These are phyloP conservation scores for Eimeria sp. DNA, from an alignment of 169 alveolate genomes.

Conservation along the genomic window DNA sequence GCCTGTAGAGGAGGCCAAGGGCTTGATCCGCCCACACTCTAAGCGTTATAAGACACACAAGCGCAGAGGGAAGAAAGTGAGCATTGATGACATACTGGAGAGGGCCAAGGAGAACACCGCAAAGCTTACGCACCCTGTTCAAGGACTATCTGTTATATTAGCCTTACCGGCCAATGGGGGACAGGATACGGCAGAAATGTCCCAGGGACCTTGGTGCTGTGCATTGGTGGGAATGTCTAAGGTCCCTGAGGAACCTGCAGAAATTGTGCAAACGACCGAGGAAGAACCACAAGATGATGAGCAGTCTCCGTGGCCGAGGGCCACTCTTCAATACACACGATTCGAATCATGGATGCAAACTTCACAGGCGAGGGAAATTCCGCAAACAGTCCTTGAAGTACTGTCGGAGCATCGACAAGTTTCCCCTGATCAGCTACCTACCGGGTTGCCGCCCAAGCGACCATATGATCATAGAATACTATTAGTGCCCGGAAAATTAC, in stretches of 20 bases:
- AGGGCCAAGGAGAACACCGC: no score
- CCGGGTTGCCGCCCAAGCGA: background rate
- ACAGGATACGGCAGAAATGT: no score
- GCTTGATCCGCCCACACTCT: background rate
- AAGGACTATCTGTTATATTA: no score
- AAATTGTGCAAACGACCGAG: no score
- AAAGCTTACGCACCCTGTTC: no score
- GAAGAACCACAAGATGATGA: background rate
- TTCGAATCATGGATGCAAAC: background rate
- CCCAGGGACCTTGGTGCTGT: background rate
- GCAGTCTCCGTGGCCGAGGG: background rate
- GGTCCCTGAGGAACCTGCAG: no score
- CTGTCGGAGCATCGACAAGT: background rate
- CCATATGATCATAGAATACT: background rate
- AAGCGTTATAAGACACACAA: background rate
- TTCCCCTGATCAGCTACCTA: background rate
- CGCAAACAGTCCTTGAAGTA: background rate
- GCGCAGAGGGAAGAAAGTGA: no score
- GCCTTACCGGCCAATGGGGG: no score
- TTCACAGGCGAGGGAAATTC: background rate
- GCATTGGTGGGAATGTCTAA: background rate
- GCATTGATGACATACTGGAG: no score
- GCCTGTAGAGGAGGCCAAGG: background rate
- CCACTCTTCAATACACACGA: background rate
- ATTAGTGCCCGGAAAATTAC: background rate